Base-by-base conservation (phyloP, 768 basidiomycete species). In the Russula virescens region DNA sequence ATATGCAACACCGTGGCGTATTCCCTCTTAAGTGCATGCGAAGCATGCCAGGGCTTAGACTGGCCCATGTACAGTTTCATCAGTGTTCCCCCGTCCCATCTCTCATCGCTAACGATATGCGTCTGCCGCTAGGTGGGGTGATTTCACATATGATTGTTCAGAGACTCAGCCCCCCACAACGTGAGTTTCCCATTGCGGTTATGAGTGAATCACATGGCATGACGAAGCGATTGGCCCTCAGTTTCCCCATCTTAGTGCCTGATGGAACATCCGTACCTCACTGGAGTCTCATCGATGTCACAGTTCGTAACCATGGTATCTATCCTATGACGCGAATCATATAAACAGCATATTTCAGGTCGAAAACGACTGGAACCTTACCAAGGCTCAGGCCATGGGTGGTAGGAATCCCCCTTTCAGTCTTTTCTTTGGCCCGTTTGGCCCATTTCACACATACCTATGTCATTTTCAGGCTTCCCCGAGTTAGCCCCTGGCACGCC, bases 1-100 rank as follows among this genome's bases (percentile, higher is more conserved):
- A 55, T 55, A 47, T 64, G 62, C 25, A 64, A 38, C 53, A 60
- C 58, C 0, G 16, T 64, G 18, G 9, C 31, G 10, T 64, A 64
- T 40, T 53, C 43, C 3, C 62, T 63, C 25, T 5, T 63, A 25
- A 63, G 62, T 14, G 62, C 62, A n/a, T 63, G 62, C 19, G 62
- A 55, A 5, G 62, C 58, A 14, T 63, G 62, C n/a, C 62, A 63
- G 25, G 11, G 28, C 18, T 1, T 0, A 21, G 2, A 2, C 0
- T 63, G 52, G 62, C 43, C 10, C 16, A 19, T 23, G 62, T 63
- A 8, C 14, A 58, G 21, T 28, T 38, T 18, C 2, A 18, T 9
- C n/a, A n/a, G n/a, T 18, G n/a, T 6, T 28, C n/a, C n/a, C n/a
- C n/a, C n/a, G 16, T 25, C 18, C 10, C 21, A 7, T 10, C 2